Base-by-base conservation (phyloP, 2,329 filamentous ascomycete genomes). In the Fusarium secorum region DNA sequence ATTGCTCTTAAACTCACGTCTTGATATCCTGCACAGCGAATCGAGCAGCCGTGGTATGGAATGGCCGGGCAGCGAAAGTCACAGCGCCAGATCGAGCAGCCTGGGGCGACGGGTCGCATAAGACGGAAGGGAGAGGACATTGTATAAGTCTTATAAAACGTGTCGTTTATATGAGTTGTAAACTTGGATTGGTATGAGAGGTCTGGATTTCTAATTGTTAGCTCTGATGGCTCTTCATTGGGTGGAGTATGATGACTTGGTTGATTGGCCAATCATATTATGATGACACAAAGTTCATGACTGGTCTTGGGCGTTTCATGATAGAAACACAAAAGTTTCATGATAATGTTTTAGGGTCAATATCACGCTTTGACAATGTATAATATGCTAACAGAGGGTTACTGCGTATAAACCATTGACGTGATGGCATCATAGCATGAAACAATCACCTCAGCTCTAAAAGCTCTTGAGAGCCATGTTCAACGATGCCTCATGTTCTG, bases 11-110 rank as follows among this genome's bases (percentile, higher is more conserved):
- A 14, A 73, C 79, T 75, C 72, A 83, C 83, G 66, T 81, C 56
- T 77, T 72, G 53, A 85, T 74, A 61, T 84, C 78, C 74, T 84
- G 81, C 62, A 87, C 85, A 71, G 78, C 82, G 77, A 85, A 80
- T 60, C 81, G 85, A 68, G 76, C 76, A 18, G 78, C 57, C 33
- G 83, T 79, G 38, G 80, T 82, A 70, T 80, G 79, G 64, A 81
- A 82, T 9, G 53, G 64, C 46, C 77, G 73, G 4, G 68, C 56
- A 36, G 49, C 52, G 22, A 70, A 49, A 30, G 67, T 59, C 24
- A 57, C 26, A 10, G 56, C 49, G 13, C 66, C 60, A 15, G 70
- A 66, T 22, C 76, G 74, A 33, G 68, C 62, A 52, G 71, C 55
- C 53, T 70, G 73, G 73, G 3, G 53, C 60, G n/a, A 73, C 54